Conservation (phyloP, 2,329 filamentous ascomycete genomes). For the Didymellaceae sp. region DNA sequence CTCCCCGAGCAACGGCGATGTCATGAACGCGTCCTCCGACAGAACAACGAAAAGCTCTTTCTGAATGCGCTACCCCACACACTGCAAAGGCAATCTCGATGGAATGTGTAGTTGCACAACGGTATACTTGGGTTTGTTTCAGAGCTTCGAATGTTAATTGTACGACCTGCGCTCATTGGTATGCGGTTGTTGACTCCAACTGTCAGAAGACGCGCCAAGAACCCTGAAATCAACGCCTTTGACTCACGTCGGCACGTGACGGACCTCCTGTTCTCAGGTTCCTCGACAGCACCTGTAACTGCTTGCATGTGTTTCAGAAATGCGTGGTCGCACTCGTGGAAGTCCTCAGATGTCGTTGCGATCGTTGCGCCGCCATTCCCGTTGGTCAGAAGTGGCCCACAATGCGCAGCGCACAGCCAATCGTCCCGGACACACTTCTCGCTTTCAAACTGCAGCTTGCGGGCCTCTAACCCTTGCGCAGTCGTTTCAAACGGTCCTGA, state of each 20-base stretch:
- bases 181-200: neutral
- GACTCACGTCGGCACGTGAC: slow-evolving; percentile 10
- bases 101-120: neutral
- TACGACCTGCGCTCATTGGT: neutral
- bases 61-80: slow-evolving; percentile 25
- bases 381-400: slow-evolving; percentile 22
- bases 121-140: neutral
- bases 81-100: neutral
- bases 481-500: slow-evolving; percentile 6
- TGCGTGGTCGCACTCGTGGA: slow-evolving; percentile 18
- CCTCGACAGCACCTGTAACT: slow-evolving; percentile 19
- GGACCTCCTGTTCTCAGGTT: slow-evolving; percentile 9
- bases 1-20: slow-evolving; percentile 18
- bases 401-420: slow-evolving; percentile 37
- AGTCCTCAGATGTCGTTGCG: slow-evolving; percentile 25
- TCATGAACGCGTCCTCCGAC: slow-evolving; percentile 22
- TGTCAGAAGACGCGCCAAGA: slow-evolving; percentile 19
- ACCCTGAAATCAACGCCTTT: slow-evolving; percentile 4
- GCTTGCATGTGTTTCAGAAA: slow-evolving; percentile 22
- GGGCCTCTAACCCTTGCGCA: slow-evolving; percentile 20
- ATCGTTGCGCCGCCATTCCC: slow-evolving; percentile 23
- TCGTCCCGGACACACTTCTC: slow-evolving; percentile 33
- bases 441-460: slow-evolving; percentile 38
- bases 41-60: slow-evolving; percentile 23
- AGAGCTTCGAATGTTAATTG: neutral